phyloP scores from a whole-genome alignment of 345 rosid genomes.

The Geranium brycei region DNA sequence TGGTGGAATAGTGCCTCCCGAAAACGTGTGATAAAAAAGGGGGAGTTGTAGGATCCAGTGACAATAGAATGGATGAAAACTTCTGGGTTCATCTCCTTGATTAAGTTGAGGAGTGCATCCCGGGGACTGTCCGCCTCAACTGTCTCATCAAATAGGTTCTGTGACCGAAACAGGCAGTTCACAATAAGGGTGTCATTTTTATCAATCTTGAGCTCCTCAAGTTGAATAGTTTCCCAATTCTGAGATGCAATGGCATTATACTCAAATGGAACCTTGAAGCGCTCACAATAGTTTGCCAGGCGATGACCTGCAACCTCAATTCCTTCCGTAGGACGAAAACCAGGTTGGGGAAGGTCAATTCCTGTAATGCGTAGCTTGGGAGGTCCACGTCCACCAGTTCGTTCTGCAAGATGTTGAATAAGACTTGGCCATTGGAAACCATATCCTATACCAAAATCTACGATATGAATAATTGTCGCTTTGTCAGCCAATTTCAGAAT shows the following conservation, averaged over 20 bases:
- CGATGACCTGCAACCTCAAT: constrained; percentile 65
- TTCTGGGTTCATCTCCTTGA: constrained; percentile 43
- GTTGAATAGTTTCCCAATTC: constrained; percentile 56
- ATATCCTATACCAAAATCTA: constrained; percentile 70
- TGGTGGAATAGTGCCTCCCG: constrained; percentile 64
- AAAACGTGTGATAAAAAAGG: constrained; percentile 65
- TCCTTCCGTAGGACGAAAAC: constrained; percentile 56
- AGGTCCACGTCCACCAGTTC: constrained; percentile 41
- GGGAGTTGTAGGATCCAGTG: constrained; percentile 63
- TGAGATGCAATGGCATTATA: constrained; percentile 44
- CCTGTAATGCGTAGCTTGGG: constrained; percentile 71
- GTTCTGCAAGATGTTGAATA: constrained; percentile 40
- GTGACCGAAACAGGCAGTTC: constrained; percentile 29
- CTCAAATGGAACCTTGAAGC: constrained; percentile 64
- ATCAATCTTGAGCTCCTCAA: constrained; percentile 51
- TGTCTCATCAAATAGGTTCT: constrained; percentile 51
- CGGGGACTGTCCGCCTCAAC: constrained; percentile 47
- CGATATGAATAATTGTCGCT: constrained; percentile 52
- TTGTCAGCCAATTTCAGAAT: constrained; percentile 37
- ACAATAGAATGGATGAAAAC: constrained; percentile 36
- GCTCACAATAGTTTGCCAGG: constrained; percentile 49
- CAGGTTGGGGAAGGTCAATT: constrained; percentile 65
- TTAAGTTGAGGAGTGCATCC: constrained; percentile 38
- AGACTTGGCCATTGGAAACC: constrained; percentile 92
- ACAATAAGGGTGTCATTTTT: constrained; percentile 54